A percentile compares a stretch with the other conserved stretches of the same genome.
Conservation (phyloP, 148 eudicot species). For the Rhododendron kiyosumense region DNA sequence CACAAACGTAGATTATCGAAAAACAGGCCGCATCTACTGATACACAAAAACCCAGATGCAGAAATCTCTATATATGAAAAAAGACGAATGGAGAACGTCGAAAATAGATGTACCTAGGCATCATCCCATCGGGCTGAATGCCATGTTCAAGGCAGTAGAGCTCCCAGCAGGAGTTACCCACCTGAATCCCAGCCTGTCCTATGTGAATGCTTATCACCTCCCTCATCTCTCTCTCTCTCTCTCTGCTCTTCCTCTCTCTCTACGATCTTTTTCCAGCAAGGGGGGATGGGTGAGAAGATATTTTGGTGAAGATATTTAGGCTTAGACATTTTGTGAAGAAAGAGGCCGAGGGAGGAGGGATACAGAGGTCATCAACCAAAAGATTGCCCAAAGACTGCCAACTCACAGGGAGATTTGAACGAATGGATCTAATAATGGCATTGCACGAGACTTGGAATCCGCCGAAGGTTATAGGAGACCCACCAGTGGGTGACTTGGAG, state of each 20-base stretch:
- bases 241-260: background rate
- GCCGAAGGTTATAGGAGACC: background rate
- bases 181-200: conserved; percentile 64
- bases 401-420: too few species aligned
- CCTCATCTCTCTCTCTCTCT: conserved; percentile 29
- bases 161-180: conserved; percentile 63
- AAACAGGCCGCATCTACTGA: background rate
- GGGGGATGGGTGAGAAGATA: background rate
- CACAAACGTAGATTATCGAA: background rate
- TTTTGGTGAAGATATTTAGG: background rate
- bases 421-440: background rate
- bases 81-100: background rate
- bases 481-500: background rate
- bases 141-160: conserved; percentile 59
- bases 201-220: conserved; percentile 48
- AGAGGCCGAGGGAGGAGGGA: background rate
- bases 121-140: conserved; percentile 52
- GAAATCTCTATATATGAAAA: background rate
- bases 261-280: background rate
- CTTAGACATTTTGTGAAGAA: background rate
- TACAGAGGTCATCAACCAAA: background rate
- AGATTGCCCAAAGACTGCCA: too few species aligned
- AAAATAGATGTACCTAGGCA: conserved; percentile 36
- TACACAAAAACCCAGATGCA: background rate
- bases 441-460: background rate